phyloP scores from a whole-genome alignment of 768 basidiomycete species.

The Russula abietina region DNA sequence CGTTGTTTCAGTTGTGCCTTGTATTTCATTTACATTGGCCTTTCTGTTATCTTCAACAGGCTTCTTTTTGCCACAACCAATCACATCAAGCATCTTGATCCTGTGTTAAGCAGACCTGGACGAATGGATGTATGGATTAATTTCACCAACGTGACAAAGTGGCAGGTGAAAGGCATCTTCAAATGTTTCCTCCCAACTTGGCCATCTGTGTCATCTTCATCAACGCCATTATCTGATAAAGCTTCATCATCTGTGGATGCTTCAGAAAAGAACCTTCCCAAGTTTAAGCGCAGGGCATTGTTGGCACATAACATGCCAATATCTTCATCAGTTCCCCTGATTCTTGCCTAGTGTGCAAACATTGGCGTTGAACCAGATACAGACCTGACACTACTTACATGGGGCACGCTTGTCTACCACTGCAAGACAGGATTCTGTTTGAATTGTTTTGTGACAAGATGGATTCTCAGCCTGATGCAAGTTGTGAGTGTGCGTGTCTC shows the following conservation, averaged over 20 bases:
- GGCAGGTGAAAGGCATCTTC: constrained; percentile 90
- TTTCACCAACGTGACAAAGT: too few relatives aligned
- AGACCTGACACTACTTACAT: constrained; percentile 80
- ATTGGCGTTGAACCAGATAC: too few relatives aligned
- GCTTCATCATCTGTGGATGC: too few relatives aligned
- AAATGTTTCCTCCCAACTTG: constrained; percentile 87
- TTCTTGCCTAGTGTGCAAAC: too few relatives aligned
- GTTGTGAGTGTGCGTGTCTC: too few relatives aligned
- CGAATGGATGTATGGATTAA: too few relatives aligned
- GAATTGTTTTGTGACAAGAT: too few relatives aligned
- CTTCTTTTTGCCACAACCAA: constrained; percentile 90
- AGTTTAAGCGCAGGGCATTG: constrained; percentile 60
- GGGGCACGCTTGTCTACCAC: constrained; percentile 88
- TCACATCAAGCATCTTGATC: too few relatives aligned
- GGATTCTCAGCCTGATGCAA: too few relatives aligned
- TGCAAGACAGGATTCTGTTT: too few relatives aligned
- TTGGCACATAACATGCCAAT: constrained; percentile 52
- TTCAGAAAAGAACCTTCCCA: constrained; percentile 61
- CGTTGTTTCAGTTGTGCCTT: constrained; percentile 4
- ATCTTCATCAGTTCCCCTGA: too few relatives aligned
- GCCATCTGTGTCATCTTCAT: constrained; percentile 26
- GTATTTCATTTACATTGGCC: neutral
- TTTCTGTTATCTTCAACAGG: constrained; percentile 34
- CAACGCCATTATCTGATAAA: neutral
- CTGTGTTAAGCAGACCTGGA: too few relatives aligned